Base-by-base conservation (phyloP, 192 early-diverging fungal species). In the Linnemannia schmuckeri region DNA sequence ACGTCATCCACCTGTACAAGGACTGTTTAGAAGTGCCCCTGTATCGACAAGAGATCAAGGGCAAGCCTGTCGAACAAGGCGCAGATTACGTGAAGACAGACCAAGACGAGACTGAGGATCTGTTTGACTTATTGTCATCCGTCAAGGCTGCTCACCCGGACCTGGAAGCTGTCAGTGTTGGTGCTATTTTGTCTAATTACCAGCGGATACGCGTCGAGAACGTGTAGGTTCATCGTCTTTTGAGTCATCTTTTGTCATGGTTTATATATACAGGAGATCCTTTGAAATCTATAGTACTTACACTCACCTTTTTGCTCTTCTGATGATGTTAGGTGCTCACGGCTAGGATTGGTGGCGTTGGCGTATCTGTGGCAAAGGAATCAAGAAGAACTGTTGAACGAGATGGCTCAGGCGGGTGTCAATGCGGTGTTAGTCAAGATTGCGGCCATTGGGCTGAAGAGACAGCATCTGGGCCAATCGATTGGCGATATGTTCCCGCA, bases 141-240 rank as follows among this genome's bases (percentile, higher is more conserved):
- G 96, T 97, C 47, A 94, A 95, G 89, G 76, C 82, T 42, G 70
- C 90, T 20, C 92, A 96, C 83, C 96, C 97, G 0, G 94, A 97
- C 35, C 91, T 98, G 18, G 85, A 96, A 76, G 98, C 90, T 22
- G 97, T 99, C 8, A 96, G 96, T 38, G 94, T 96, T 24, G 98
- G 98, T 27, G 98, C 98, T 2, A 99, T 99, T 73, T 91, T 99
- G 74, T 99, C 97, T 6, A 97, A 94, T 82, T 99, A 99, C 89
- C 98, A 99, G 87, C 93, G 97, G n/a, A 95, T 98, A 69, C 95
- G 98, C 42, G 97, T 99, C 6, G 97, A 99, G 85, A 90, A 97
- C 89, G 96, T 99, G 91, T 98, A 93, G 73, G 92, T 22, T 52
- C 18, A 52, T 6, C 42, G 6, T 44, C 9, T 0, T 22, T 18